Conservation (phyloP, 495 filamentous ascomycete genomes). For the Chaetomium fimeti region DNA sequence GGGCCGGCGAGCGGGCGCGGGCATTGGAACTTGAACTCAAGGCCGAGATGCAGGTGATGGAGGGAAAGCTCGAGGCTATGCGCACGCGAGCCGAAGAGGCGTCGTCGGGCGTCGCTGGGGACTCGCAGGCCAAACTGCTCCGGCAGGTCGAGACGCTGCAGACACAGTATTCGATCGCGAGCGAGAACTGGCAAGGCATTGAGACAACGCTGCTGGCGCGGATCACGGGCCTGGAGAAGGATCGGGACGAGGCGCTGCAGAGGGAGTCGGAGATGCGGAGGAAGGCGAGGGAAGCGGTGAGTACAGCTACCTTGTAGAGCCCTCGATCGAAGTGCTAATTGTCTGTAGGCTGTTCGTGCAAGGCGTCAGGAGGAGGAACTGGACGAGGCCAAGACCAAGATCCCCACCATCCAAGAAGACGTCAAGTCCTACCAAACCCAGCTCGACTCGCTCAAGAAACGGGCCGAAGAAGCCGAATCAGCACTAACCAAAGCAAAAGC, state of each 20-base stretch:
- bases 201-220: constrained; percentile 77
- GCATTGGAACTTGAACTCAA: constrained; percentile 76
- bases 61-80: constrained; percentile 87
- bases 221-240: constrained; percentile 75
- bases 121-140: constrained; percentile 85
- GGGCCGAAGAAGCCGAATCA: constrained; percentile 63
- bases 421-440: constrained; percentile 59
- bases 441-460: constrained; percentile 60
- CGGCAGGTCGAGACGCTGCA: constrained; percentile 95
- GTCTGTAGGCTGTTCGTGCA: constrained; percentile 63
- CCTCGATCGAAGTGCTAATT: constrained; percentile 30
- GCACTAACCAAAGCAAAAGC: constrained; percentile 54
- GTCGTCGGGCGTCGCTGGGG: constrained; percentile 74
- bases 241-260: constrained; percentile 79
- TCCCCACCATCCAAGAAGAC: constrained; percentile 59
- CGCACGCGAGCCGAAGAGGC: constrained; percentile 85
- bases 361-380: constrained; percentile 81
- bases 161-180: constrained; percentile 89
- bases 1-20: constrained; percentile 69
- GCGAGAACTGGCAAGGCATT: constrained; percentile 96
- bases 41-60: constrained; percentile 76
- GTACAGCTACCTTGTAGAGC: constrained; percentile 26
- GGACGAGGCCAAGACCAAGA: constrained; percentile 64
- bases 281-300: constrained; percentile 82
- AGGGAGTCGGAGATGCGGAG: constrained; percentile 80